Percentiles rank a stretch among this genome's conserved stretches.
phyloP scores from a whole-genome alignment of 1,284 basidiomycete genomes.

The Farysia itapuensis region DNA sequence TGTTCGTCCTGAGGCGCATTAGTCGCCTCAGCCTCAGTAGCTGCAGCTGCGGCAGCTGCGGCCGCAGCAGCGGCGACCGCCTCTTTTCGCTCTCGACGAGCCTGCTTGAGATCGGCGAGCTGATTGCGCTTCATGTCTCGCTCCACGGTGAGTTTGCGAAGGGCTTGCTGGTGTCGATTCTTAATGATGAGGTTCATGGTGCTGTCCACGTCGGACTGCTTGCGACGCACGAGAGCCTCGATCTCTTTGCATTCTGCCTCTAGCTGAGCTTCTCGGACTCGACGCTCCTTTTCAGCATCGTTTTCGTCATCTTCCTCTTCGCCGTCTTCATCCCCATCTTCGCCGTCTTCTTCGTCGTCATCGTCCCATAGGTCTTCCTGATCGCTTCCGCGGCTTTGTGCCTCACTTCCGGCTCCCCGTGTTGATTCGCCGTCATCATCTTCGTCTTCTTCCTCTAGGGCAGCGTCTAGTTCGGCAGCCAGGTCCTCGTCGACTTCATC shows the following conservation, averaged over 20 bases:
- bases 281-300: slow-evolving; percentile 51
- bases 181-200: slow-evolving; percentile 57
- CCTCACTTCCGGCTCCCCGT: slow-evolving; percentile 54
- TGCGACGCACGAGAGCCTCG: slow-evolving; percentile 52
- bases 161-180: slow-evolving; percentile 53
- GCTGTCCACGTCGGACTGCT: slow-evolving; percentile 54
- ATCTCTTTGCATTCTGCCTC: slow-evolving; percentile 58
- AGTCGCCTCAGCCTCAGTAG: not conserved
- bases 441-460: slow-evolving; percentile 62
- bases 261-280: slow-evolving; percentile 55
- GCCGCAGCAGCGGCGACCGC: slow-evolving; percentile 44
- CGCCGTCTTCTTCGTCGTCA: slow-evolving; percentile 63
- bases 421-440: slow-evolving; percentile 66
- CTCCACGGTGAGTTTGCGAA: slow-evolving; percentile 52
- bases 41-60: slow-evolving; percentile 22
- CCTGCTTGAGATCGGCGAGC: slow-evolving; percentile 48
- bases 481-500: slow-evolving; percentile 66
- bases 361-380: slow-evolving; percentile 53
- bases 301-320: slow-evolving; percentile 65
- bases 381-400: slow-evolving; percentile 45
- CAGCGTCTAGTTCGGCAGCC: slow-evolving; percentile 63
- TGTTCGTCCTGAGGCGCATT: not conserved
- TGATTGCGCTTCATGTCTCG: slow-evolving; percentile 55
- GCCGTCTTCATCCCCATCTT: slow-evolving; percentile 77
- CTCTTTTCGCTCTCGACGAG: slow-evolving; percentile 47